phyloP scores from a whole-genome alignment of 2,329 filamentous ascomycete genomes.

The Aspergillus awamori region DNA sequence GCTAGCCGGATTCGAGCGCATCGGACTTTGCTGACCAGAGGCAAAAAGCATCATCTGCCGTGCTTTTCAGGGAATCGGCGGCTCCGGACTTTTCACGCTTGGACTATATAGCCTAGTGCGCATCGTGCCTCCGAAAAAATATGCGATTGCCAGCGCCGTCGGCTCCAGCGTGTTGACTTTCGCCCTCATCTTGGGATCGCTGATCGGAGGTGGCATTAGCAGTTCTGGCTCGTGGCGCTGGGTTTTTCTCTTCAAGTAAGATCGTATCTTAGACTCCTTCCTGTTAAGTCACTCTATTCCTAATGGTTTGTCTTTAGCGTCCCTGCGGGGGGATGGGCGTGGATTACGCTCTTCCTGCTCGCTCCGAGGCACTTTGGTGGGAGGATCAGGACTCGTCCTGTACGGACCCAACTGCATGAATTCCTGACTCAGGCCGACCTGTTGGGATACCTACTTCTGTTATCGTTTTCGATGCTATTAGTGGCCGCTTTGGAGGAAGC shows the following conservation, averaged over 20 bases:
- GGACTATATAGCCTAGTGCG: conserved; percentile 62
- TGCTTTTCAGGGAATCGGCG: conserved; percentile 51
- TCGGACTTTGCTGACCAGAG: not conserved
- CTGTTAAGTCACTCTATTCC: not conserved
- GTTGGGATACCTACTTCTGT: conserved; percentile 54
- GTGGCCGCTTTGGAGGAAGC: conserved; percentile 62
- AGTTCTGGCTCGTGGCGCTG: conserved; percentile 60
- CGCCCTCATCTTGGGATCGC: conserved; percentile 55
- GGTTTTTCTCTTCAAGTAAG: conserved; percentile 66
- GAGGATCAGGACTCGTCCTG: not conserved
- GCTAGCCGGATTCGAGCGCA: not conserved
- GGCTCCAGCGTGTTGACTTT: conserved; percentile 58
- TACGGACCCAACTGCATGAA: not conserved
- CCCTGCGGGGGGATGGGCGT: conserved; percentile 18
- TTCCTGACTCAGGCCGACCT: conserved; percentile 49
- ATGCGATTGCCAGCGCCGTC: conserved; percentile 58
- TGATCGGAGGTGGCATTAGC: conserved; percentile 61
- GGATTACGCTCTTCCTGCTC: conserved; percentile 10
- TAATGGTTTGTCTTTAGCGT: conserved; percentile 11
- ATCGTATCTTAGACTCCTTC: not conserved
- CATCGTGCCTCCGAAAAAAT: conserved; percentile 54
- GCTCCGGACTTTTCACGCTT: conserved; percentile 64
- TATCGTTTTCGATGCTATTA: conserved; percentile 57
- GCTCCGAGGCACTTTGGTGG: conserved; percentile 17
- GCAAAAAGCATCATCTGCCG: conserved; percentile 55